phyloP scores from a whole-genome alignment of 2,329 filamentous ascomycete species.

The Phymatotrichopsis omnivora region DNA sequence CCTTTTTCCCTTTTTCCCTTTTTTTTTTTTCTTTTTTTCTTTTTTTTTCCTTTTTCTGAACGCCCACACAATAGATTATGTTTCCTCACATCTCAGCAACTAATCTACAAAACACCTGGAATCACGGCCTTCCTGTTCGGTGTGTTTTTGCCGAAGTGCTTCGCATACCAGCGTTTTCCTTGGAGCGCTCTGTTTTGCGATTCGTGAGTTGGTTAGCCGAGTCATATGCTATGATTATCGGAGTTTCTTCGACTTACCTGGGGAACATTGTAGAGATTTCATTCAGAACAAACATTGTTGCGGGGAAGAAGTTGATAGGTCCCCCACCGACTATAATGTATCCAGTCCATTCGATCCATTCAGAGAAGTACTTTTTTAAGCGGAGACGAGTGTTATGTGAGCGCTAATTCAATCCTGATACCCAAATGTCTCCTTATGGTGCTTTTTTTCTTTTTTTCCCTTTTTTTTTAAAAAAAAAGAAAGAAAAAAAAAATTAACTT shows the following conservation, averaged over 20 bases:
- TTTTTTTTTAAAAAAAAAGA: too few species aligned
- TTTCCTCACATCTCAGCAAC: too few species aligned
- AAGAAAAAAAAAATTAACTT: too few species aligned
- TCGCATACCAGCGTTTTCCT: conserved; percentile 75
- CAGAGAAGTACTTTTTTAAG: conserved; percentile 67
- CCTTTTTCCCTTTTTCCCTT: too few species aligned
- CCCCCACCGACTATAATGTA: conserved; percentile 68
- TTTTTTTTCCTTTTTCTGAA: too few species aligned
- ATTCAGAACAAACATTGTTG: conserved; percentile 72
- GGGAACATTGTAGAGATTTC: conserved; percentile 86
- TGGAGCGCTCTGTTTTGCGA: conserved; percentile 47
- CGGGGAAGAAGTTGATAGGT: conserved; percentile 54
- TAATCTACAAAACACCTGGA: conserved; percentile 25
- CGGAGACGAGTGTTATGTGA: too few species aligned
- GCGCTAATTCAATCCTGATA: too few species aligned
- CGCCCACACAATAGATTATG: too few species aligned
- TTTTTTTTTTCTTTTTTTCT: too few species aligned
- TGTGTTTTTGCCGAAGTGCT: conserved; percentile 73
- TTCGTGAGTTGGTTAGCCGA: conserved; percentile 1
- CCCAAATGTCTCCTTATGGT: too few species aligned
- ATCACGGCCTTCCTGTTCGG: conserved; percentile 30
- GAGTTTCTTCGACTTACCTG: conserved; percentile 36
- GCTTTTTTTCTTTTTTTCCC: too few species aligned
- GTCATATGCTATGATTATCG: background rate
- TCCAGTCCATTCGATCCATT: conserved; percentile 93